phyloP scores from a whole-genome alignment of 176 grass and related monocot genomes.

The Themeda triandra region DNA sequence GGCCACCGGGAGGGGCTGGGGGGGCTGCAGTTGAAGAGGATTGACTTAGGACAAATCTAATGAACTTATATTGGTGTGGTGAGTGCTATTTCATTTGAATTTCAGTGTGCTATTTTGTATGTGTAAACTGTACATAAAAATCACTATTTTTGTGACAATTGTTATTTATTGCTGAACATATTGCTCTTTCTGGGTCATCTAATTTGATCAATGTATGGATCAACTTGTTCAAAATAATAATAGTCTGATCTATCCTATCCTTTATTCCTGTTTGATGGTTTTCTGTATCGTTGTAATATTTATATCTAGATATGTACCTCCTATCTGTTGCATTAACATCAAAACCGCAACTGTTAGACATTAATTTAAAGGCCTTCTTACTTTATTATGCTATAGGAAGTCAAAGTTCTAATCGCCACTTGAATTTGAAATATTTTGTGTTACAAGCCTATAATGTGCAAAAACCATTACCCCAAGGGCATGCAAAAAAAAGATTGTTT shows the following conservation, averaged over 20 bases:
- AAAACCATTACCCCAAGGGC: not conserved
- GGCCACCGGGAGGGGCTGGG: no score
- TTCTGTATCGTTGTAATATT: not conserved
- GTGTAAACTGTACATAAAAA: slow-evolving; percentile 3
- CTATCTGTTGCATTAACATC: not conserved
- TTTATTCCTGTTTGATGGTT: not conserved
- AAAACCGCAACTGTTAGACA: not conserved
- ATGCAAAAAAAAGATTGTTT: not conserved
- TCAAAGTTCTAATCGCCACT: not conserved
- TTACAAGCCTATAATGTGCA: not conserved
- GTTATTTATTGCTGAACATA: not conserved
- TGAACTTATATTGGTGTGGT: not conserved
- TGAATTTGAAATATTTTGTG: not conserved
- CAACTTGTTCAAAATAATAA: not conserved
- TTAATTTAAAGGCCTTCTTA: not conserved
- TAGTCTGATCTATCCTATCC: not conserved
- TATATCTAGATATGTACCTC: not conserved
- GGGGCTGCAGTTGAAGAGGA: not conserved
- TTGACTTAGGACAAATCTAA: not conserved
- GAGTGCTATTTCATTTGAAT: not conserved
- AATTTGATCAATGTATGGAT: not conserved
- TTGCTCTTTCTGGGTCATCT: not conserved
- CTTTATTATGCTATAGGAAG: not conserved
- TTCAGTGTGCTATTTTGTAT: not conserved
- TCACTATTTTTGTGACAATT: not conserved